phyloP scores from a whole-genome alignment of 345 rosid genomes.

The Sonneratia alba region DNA sequence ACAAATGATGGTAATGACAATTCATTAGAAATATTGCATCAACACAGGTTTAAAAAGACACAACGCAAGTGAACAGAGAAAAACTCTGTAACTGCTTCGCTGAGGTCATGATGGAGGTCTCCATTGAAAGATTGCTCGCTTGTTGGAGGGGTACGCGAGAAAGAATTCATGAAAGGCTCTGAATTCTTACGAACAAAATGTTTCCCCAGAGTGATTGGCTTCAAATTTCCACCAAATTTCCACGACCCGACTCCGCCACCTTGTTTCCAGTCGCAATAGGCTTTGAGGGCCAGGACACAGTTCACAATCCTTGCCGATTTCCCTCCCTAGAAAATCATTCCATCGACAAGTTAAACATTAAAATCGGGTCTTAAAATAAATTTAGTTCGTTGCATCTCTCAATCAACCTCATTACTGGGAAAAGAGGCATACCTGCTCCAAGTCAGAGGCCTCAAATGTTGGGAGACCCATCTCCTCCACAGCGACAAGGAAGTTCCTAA shows the following conservation, averaged over 20 bases:
- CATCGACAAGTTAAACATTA: background rate
- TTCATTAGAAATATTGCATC: background rate
- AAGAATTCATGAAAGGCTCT: slow-evolving; percentile 55
- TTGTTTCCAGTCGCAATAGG: slow-evolving; percentile 73
- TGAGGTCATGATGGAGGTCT: slow-evolving; percentile 36
- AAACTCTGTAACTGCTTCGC: slow-evolving; percentile 47
- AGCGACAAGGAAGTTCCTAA: slow-evolving; percentile 74
- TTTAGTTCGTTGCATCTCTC: background rate
- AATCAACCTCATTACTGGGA: background rate
- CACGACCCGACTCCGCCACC: slow-evolving; percentile 60
- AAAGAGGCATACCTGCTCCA: slow-evolving; percentile 52
- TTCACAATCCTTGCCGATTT: slow-evolving; percentile 60
- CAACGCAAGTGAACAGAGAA: slow-evolving; percentile 8
- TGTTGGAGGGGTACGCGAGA: slow-evolving; percentile 35
- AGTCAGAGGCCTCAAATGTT: slow-evolving; percentile 79
- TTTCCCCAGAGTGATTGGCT: slow-evolving; percentile 32
- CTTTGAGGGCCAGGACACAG: slow-evolving; percentile 73
- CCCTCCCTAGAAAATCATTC: slow-evolving; percentile 12
- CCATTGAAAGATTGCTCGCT: slow-evolving; percentile 32
- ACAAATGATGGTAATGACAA: slow-evolving; percentile 12
- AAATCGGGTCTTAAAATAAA: background rate
- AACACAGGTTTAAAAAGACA: background rate
- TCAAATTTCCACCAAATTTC: slow-evolving; percentile 51
- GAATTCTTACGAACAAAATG: slow-evolving; percentile 49
- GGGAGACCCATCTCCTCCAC: slow-evolving; percentile 74